Evolutionary conservation across 2,329 filamentous ascomycete species (phyloP).

Genomic region (Colletotrichum musae): DNA sequence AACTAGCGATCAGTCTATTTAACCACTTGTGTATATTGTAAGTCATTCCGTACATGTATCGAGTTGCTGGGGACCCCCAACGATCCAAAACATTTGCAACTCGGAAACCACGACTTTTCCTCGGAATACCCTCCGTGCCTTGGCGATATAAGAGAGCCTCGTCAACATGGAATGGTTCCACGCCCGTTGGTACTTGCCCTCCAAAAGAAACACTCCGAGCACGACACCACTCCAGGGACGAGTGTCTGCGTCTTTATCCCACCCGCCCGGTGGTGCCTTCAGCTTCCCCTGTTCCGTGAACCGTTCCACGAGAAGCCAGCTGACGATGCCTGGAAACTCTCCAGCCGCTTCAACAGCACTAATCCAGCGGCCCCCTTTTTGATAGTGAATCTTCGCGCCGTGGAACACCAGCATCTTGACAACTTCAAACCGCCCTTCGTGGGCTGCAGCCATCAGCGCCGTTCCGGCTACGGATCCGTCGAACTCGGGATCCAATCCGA

Average conservation of each 20-base stretch:
- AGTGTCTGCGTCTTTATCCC: not conserved
- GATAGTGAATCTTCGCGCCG: conserved; percentile 7
- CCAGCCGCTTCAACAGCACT: not conserved
- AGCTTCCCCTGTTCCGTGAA: conserved; percentile 19
- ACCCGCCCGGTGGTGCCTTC: not conserved
- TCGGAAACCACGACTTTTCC: conserved; percentile 7
- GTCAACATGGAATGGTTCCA: conserved; percentile 13
- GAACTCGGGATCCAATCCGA: conserved; percentile 8
- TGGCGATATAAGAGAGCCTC: conserved; percentile 12
- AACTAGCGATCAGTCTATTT: too few species aligned
- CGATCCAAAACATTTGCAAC: not conserved
- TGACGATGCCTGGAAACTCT: not conserved
- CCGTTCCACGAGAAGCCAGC: conserved; percentile 17
- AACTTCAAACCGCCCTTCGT: conserved; percentile 3
- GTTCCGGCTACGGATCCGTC: conserved; percentile 14
- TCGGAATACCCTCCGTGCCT: not conserved
- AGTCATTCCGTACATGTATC: too few species aligned
- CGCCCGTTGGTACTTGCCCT: conserved; percentile 1
- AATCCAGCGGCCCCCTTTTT: not conserved
- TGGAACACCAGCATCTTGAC: conserved; percentile 19
- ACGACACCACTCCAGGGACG: conserved; percentile 18
- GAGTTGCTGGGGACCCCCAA: too few species aligned
- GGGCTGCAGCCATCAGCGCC: conserved; percentile 11
- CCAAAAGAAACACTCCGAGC: not conserved
- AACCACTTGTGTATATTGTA: too few species aligned